Conservation (phyloP, 441 rosid species). For the Capsella rubella region DNA sequence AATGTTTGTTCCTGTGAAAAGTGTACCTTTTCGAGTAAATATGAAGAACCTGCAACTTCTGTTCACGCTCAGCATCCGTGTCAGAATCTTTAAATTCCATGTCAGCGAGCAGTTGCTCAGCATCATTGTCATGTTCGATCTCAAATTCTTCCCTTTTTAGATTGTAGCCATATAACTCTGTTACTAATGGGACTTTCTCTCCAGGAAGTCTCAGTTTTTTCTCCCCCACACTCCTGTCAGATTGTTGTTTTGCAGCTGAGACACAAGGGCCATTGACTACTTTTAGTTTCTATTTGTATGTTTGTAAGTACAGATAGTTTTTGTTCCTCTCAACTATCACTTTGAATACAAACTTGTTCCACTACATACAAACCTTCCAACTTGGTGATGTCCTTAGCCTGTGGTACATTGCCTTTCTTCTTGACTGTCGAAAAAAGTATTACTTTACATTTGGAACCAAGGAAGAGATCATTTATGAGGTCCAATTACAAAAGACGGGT, state of each 20-base stretch:
- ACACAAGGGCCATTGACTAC: slow-evolving; percentile 36
- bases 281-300: slow-evolving; percentile 1
- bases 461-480: slow-evolving; percentile 42
- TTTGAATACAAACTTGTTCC: slow-evolving; percentile 9
- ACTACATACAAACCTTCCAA: slow-evolving; percentile 64
- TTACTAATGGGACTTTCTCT: slow-evolving; percentile 68
- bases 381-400: slow-evolving; percentile 61
- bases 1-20: slow-evolving; percentile 12
- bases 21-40: slow-evolving; percentile 82
- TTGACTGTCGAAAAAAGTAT: slow-evolving; percentile 49
- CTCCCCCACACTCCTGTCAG: slow-evolving; percentile 90
- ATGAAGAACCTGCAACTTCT: slow-evolving; percentile 84
- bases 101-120: slow-evolving; percentile 91
- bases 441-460: slow-evolving; percentile 48
- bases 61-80: slow-evolving; percentile 73
- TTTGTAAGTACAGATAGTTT: slow-evolving; percentile 10
- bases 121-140: slow-evolving; percentile 94
- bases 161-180: slow-evolving; percentile 89
- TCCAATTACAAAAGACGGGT: slow-evolving; percentile 15
- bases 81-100: slow-evolving; percentile 93
- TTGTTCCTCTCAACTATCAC: slow-evolving; percentile 3
- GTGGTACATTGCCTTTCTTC: slow-evolving; percentile 57
- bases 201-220: slow-evolving; percentile 78
- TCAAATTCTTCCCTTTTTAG: slow-evolving; percentile 95
- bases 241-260: slow-evolving; percentile 60